These are phyloP conservation scores for Ceratocystiopsis minuta DNA, from an alignment of 2,329 filamentous ascomycete genomes.

Conservation along the genomic window DNA sequence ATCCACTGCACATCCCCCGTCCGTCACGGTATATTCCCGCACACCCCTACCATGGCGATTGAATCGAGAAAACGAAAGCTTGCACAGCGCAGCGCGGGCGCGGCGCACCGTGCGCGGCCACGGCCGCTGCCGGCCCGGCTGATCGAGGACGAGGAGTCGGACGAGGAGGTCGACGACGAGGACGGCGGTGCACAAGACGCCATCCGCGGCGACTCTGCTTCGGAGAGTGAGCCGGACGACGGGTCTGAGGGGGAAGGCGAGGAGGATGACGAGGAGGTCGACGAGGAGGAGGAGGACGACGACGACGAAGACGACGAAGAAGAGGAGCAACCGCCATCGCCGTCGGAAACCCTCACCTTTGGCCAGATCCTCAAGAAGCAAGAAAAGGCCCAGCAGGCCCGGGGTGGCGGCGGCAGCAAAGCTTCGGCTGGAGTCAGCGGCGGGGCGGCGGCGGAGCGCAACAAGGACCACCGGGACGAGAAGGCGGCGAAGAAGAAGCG, in stretches of 20 bases:
- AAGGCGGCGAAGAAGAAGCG: not conserved
- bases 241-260: too few relatives aligned
- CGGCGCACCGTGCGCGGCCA: too few relatives aligned
- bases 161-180: constrained; percentile 11
- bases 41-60: too few relatives aligned
- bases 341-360: constrained; percentile 4
- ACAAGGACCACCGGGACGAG: constrained; percentile 14
- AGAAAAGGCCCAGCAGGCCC: not conserved
- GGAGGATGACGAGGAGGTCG: constrained; percentile 7
- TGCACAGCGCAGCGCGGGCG: too few relatives aligned
- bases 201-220: too few relatives aligned
- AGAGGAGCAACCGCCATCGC: constrained; percentile 3
- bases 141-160: constrained; percentile 1
- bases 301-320: constrained; percentile 4
- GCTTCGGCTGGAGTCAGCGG: too few relatives aligned
- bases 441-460: not conserved
- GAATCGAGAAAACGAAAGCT: too few relatives aligned
- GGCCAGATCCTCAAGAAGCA: constrained; percentile 6
- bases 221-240: constrained; percentile 12
- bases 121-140: not conserved
- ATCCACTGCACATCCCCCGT: too few relatives aligned
- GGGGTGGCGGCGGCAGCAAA: too few relatives aligned
- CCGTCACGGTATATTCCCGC: too few relatives aligned
- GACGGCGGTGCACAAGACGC: constrained; percentile 11
- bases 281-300: not conserved